Evolutionary conservation across 163 green algal species (phyloP).

Genomic region (Scenedesmus sp.): DNA sequence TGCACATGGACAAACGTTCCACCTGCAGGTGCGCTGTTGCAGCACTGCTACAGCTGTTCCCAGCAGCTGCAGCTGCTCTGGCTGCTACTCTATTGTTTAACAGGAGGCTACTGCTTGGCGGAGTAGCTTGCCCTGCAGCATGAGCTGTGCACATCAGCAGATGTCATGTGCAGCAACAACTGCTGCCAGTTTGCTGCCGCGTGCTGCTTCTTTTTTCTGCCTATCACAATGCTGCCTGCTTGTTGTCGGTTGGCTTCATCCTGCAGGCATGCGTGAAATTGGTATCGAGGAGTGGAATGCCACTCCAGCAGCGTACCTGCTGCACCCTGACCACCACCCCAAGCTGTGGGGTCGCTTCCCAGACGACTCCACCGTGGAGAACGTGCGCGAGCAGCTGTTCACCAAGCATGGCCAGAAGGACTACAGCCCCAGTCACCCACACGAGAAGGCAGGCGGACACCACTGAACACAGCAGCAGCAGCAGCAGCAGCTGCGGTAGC

Average conservation of each 20-base stretch:
- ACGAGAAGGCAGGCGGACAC: constrained; percentile 9
- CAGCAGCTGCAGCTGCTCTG: neutral
- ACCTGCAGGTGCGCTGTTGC: neutral
- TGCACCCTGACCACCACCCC: constrained; percentile 50
- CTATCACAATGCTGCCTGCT: neutral
- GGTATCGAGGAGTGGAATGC: constrained; percentile 56
- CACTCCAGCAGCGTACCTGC: constrained; percentile 51
- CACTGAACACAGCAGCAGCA: constrained; percentile 38
- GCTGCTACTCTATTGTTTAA: neutral
- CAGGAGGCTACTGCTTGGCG: no score
- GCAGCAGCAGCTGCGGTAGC: neutral
- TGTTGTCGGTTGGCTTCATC: neutral
- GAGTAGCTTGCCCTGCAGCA: no score
- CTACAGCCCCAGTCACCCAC: constrained; percentile 29
- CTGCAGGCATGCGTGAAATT: constrained; percentile 53
- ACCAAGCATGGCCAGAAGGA: constrained; percentile 45
- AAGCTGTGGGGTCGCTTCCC: constrained; percentile 32
- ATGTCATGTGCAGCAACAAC: neutral
- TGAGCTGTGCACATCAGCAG: neutral
- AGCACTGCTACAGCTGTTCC: neutral
- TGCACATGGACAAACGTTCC: constrained; percentile 26
- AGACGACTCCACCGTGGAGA: constrained; percentile 31
- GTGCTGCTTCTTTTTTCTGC: neutral
- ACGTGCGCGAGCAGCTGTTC: constrained; percentile 48
- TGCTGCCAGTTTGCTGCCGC: neutral